phyloP scores from a whole-genome alignment of 495 filamentous ascomycete genomes.

The Stereocaulon alpinum region DNA sequence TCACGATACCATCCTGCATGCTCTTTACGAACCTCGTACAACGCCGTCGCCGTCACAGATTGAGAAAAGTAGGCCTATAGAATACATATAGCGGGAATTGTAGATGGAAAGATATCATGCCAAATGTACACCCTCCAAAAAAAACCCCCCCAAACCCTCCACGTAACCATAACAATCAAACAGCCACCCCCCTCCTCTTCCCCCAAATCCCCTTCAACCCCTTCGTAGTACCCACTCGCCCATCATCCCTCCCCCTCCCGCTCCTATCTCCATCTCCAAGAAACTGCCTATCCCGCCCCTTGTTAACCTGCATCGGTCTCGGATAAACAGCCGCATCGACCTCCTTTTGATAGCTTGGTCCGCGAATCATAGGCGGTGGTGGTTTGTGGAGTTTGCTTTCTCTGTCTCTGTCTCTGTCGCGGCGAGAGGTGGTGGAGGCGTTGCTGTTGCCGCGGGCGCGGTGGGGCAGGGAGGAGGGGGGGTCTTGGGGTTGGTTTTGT shows the following conservation, averaged over 20 bases:
- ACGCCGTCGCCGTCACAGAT: too few species aligned
- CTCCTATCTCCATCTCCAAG: too few species aligned
- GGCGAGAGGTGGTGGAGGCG: not conserved
- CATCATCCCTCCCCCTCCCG: not conserved
- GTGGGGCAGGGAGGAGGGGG: not conserved
- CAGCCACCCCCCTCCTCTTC: not conserved
- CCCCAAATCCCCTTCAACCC: constrained; percentile 1
- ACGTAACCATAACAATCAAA: too few species aligned
- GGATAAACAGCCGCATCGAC: constrained; percentile 14
- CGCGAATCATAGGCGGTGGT: constrained; percentile 18
- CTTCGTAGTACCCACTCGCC: not conserved
- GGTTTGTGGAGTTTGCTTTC: constrained; percentile 1
- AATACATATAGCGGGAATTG: too few species aligned
- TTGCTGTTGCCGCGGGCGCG: not conserved
- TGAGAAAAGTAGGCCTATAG: too few species aligned
- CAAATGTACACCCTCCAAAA: too few species aligned
- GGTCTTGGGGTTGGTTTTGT: not conserved
- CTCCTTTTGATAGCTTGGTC: constrained; percentile 17
- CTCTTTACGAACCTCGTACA: too few species aligned
- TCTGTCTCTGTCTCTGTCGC: too few species aligned
- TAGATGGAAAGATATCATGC: too few species aligned
- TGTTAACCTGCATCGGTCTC: constrained; percentile 15
- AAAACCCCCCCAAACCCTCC: too few species aligned
- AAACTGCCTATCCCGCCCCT: not conserved
- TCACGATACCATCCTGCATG: too few species aligned